Base-by-base conservation (phyloP, 495 filamentous ascomycete species). In the Hypoxylon fuscum region DNA sequence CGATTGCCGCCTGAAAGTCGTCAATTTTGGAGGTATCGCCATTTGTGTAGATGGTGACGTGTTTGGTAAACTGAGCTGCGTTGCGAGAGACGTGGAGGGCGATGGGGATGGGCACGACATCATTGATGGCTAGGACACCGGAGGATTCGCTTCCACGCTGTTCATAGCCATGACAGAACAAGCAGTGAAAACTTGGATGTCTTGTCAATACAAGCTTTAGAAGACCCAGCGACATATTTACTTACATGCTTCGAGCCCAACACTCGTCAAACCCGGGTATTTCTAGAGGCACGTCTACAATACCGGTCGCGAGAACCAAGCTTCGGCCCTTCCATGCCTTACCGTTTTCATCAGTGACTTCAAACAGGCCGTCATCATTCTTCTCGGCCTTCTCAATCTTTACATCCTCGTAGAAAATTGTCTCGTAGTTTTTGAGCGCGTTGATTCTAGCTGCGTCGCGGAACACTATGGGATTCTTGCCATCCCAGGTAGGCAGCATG, bases 161-260 rank as follows among this genome's bases (percentile, higher is more conserved):
- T 62, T 84, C 78, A 59, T 73, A 81, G 10, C 78, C 78, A 53
- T 79, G 61, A 54, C 74, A 81, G 69, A 80, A 82, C 3, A 84
- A 72, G 50, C 77, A 82, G 55, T 79, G 79, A 49, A 72, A 80
- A 15, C 74, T 81, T 23, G 11, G 7, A 8, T 3, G 18, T 10
- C 11, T 52, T 31, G 12, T n/a, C n/a, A n/a, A n/a, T n/a, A n/a
- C n/a, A n/a, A n/a, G n/a, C n/a, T n/a, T n/a, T n/a, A n/a, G n/a
- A n/a, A n/a, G 17, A 20, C 7, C 10, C 43, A 5, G 29, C 5
- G 9, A 37, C 17, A 52, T 20, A 7, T 40, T 35, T 53, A 67
- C 71, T 54, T 54, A 73, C 72, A 76, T 74, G 12, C 49, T 34
- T 27, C 42, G 40, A 6, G 48, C 66, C 56, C 65, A 76, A 32